A percentile compares a stretch with the other conserved stretches of the same genome.
Conservation (phyloP, 352 stramenopile species). For the Peronosclerospora sorghi region DNA sequence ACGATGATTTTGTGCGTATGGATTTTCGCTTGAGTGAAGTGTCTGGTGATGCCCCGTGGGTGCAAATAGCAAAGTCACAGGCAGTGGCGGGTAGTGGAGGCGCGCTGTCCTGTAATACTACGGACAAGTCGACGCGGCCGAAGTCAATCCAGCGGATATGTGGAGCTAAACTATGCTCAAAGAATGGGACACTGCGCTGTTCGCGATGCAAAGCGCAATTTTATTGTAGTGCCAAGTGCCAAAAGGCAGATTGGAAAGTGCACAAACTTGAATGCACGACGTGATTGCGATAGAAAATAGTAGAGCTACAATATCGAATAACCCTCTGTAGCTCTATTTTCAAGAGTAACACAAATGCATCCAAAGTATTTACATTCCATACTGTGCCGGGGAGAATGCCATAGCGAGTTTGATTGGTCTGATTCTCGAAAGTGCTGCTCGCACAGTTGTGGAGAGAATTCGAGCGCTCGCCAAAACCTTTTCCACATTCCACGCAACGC, state of each 20-base stretch:
- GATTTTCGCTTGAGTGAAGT: constrained; percentile 69
- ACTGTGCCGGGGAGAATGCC: no score
- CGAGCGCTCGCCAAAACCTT: no score
- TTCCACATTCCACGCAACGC: no score
- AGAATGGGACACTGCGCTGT: constrained; percentile 60
- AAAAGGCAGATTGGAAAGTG: constrained; percentile 75
- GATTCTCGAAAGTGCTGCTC: no score
- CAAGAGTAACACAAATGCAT: no score
- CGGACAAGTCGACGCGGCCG: constrained; percentile 20
- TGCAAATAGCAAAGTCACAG: constrained; percentile 53
- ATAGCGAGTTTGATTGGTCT: no score
- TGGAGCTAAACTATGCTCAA: constrained; percentile 53
- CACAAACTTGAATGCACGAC: constrained; percentile 63
- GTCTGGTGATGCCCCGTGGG: constrained; percentile 50
- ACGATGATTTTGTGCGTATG: constrained; percentile 75
- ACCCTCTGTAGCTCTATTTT: no score
- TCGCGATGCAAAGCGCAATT: constrained; percentile 76
- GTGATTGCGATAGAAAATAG: constrained; percentile 4
- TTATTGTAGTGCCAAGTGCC: constrained; percentile 77
- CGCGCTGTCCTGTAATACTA: constrained; percentile 12
- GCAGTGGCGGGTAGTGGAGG: constrained; percentile 4
- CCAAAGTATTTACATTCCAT: no score
- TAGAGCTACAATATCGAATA: no score
- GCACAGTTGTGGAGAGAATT: no score
- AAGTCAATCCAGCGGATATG: constrained; percentile 44